Evolutionary conservation across 1,284 basidiomycete species (phyloP).

Genomic region (Coniferiporia weirii): DNA sequence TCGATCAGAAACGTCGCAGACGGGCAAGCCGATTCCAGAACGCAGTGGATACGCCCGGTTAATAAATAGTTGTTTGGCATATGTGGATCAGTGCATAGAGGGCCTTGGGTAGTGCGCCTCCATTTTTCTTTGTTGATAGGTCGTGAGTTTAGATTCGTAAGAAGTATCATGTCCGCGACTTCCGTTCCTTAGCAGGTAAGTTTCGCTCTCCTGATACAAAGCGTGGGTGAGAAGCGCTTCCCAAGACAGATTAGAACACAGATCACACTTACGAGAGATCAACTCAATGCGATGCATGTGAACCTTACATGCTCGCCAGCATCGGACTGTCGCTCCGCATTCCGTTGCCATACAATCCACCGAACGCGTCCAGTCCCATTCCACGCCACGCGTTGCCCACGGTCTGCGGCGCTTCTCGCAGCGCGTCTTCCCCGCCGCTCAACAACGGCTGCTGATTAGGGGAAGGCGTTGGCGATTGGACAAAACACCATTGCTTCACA

Average conservation of each 20-base stretch:
- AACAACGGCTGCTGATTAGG: not conserved
- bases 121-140: not conserved
- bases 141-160: not conserved
- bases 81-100: not conserved
- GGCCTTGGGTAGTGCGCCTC: not conserved
- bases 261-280: not conserved
- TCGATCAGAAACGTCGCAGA: not conserved
- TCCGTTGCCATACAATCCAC: slow-evolving; percentile 12
- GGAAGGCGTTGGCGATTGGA: slow-evolving; percentile 16
- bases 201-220: not conserved
- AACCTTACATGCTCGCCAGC: slow-evolving; percentile 15
- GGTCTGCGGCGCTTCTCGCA: not conserved
- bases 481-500: slow-evolving; percentile 21
- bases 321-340: slow-evolving; percentile 19
- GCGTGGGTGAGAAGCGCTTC: not conserved
- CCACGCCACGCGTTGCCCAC: slow-evolving; percentile 12
- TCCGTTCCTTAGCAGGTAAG: too few species aligned
- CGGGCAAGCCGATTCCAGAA: not conserved
- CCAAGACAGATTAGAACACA: not conserved
- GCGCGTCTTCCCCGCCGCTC: too few species aligned
- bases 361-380: slow-evolving; percentile 9
- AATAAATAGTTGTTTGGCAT: not conserved
- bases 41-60: not conserved
- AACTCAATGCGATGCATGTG: not conserved
- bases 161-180: not conserved